Percentiles rank a stretch among this genome's conserved stretches.
phyloP scores from a whole-genome alignment of 2,329 filamentous ascomycete genomes.

The Paraphoma sp. region DNA sequence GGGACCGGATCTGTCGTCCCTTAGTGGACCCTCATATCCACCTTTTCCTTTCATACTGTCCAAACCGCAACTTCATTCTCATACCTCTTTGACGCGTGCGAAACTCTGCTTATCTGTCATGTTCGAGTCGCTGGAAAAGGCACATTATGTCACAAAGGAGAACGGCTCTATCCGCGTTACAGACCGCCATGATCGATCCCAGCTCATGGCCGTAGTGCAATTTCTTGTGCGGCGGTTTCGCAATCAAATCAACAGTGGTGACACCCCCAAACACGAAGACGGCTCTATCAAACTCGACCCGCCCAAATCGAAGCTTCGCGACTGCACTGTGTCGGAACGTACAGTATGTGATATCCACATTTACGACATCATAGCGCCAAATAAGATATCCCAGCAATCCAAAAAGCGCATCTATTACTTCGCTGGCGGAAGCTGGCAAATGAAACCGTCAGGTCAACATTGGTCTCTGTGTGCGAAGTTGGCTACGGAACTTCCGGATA shows the following conservation, averaged over 20 bases:
- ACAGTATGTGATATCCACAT: slow-evolving; percentile 53
- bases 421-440: slow-evolving; percentile 63
- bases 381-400: slow-evolving; percentile 2
- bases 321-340: slow-evolving; percentile 50
- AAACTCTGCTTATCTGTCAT: background rate
- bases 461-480: slow-evolving; percentile 60
- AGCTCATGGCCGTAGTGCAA: slow-evolving; percentile 48
- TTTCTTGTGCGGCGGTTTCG: slow-evolving; percentile 48
- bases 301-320: slow-evolving; percentile 38
- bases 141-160: slow-evolving; percentile 5
- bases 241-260: slow-evolving; percentile 39
- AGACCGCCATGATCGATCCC: slow-evolving; percentile 48
- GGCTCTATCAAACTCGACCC: slow-evolving; percentile 51
- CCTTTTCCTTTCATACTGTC: too few relatives aligned
- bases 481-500: slow-evolving; percentile 49
- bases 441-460: slow-evolving; percentile 58
- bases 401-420: slow-evolving; percentile 60
- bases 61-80: background rate
- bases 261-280: slow-evolving; percentile 41
- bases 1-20: background rate
- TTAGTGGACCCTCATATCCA: background rate
- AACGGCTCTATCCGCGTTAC: slow-evolving; percentile 40
- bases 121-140: slow-evolving; percentile 8
- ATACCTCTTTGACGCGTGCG: background rate
- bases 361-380: slow-evolving; percentile 51